Evolutionary conservation across 2,329 filamentous ascomycete species (phyloP).

Genomic region (Stagonosporopsis tanaceti): DNA sequence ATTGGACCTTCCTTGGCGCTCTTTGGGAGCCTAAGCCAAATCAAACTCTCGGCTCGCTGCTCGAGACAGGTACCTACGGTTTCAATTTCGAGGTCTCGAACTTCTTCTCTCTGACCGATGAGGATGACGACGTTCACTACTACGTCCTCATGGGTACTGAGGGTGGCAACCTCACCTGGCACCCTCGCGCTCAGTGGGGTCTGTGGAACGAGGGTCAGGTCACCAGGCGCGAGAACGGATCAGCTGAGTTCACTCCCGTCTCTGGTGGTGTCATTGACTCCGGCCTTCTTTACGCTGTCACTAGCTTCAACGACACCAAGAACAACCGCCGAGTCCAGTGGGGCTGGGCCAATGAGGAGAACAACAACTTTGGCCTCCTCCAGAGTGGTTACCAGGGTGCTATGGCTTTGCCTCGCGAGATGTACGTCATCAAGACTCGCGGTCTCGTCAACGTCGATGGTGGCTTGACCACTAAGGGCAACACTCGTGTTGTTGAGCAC

Average conservation of each 20-base stretch:
- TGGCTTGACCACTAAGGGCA: conserved; percentile 45
- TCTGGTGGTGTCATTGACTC: conserved; percentile 56
- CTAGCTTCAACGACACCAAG: conserved; percentile 59
- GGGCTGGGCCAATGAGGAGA: conserved; percentile 57
- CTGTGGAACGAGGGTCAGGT: conserved; percentile 57
- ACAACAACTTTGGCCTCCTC: conserved; percentile 50
- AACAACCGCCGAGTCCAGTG: conserved; percentile 58
- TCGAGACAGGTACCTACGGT: conserved; percentile 56
- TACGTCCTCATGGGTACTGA: conserved; percentile 55
- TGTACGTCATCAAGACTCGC: conserved; percentile 56
- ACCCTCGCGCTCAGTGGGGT: conserved; percentile 52
- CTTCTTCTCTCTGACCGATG: conserved; percentile 56
- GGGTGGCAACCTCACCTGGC: conserved; percentile 55
- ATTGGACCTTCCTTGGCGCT: conserved; percentile 58
- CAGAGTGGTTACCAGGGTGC: conserved; percentile 57
- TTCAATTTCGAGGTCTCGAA: conserved; percentile 60
- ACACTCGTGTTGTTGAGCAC: conserved; percentile 45
- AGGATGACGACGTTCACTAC: conserved; percentile 55
- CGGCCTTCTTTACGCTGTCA: conserved; percentile 56
- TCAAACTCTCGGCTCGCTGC: conserved; percentile 51
- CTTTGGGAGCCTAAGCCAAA: conserved; percentile 56
- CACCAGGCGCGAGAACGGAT: conserved; percentile 54
- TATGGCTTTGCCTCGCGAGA: conserved; percentile 55
- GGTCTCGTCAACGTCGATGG: conserved; percentile 49
- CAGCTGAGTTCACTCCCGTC: conserved; percentile 54